Base-by-base conservation (phyloP, 1,139 yeast genomes). In the Nematodospora anomalae region DNA sequence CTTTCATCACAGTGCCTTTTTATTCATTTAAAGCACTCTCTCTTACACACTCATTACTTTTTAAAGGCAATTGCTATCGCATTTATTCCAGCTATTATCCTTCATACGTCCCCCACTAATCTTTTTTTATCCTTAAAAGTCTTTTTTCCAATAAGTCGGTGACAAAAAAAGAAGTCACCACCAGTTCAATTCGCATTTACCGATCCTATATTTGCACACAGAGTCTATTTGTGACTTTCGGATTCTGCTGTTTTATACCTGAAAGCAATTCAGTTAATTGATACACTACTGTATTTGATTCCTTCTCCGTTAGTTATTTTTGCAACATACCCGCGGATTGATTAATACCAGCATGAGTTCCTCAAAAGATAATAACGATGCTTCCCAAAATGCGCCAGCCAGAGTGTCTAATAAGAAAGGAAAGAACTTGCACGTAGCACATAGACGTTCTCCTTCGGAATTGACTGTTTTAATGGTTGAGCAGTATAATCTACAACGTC, bases 391-490 rank as follows among this genome's bases (percentile, higher is more conserved):
- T 28, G 40, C 28, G 11, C 47, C 47, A 4, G 38, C 41, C 10
- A 33, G 47, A 22, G 36, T 41, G 10, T 42, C 47, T 44, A 42
- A 44, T 49, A 56, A 51, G 28, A 62, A 62, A 45, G 61, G 67
- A 13, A 64, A 59, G 40, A 68, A 67, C 49, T 60, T 90, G 47
- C 95, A 88, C 62, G 89, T 90, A 49, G 97, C 97, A 16, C 97
- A 90, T 56, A 76, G 97, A 54, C 76, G 96, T 44, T 85, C 97
- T 4, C 97, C 97, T 16, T 81, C 92, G 49, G 98, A 92, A 59
- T 73, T 92, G 58, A 90, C 97, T n/a, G 86, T 86, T 41, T 70
- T 92, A 46, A 90, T 92, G 96, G 81, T 86, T 51, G 96, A 89
- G 60, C 97, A 89, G 57, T 80, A 90, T 60, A 89, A 92, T 46